These are phyloP conservation scores for Babesia gibsoni DNA, from an alignment of 169 alveolate species.

Conservation along the genomic window DNA sequence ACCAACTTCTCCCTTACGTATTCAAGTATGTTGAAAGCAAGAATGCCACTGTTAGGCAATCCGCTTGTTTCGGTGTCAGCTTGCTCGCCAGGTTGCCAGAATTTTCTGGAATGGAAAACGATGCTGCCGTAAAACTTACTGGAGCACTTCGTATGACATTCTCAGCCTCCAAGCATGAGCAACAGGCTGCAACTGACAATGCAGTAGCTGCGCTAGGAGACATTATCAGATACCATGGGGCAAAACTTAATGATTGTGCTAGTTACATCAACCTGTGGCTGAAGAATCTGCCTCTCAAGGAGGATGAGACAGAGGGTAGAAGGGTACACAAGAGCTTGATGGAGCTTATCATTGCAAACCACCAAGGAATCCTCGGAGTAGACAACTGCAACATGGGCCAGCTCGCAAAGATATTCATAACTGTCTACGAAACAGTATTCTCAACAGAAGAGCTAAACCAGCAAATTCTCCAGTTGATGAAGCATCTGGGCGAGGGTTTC, in stretches of 20 bases:
- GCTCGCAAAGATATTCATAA: slow-evolving; percentile 75
- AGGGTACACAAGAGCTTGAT: slow-evolving; percentile 78
- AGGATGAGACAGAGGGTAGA: slow-evolving; percentile 80
- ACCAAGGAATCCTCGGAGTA: slow-evolving; percentile 74
- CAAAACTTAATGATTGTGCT: slow-evolving; percentile 60
- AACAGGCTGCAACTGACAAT: slow-evolving; percentile 81
- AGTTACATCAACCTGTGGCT: slow-evolving; percentile 72
- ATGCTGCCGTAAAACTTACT: slow-evolving; percentile 60
- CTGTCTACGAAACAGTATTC: slow-evolving; percentile 78
- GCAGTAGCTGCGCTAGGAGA: slow-evolving; percentile 86
- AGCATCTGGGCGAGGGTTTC: slow-evolving; percentile 70
- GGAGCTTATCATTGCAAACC: slow-evolving; percentile 69
- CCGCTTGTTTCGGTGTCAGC: slow-evolving; percentile 81
- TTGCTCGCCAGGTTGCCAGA: slow-evolving; percentile 72
- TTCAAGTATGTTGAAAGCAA: slow-evolving; percentile 64
- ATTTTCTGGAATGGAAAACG: slow-evolving; percentile 66
- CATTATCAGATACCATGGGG: slow-evolving; percentile 71
- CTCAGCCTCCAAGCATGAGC: slow-evolving; percentile 45
- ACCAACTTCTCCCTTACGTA: slow-evolving; percentile 65
- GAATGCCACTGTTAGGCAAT: slow-evolving; percentile 76
- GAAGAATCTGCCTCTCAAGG: slow-evolving; percentile 76
- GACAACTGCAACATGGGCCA: slow-evolving; percentile 75
- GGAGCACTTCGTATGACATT: slow-evolving; percentile 38
- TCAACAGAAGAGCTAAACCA: slow-evolving; percentile 77
- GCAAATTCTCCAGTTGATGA: slow-evolving; percentile 68